These are phyloP conservation scores for Aspergillus bridgeri DNA, from an alignment of 495 filamentous ascomycete genomes.

Conservation along the genomic window DNA sequence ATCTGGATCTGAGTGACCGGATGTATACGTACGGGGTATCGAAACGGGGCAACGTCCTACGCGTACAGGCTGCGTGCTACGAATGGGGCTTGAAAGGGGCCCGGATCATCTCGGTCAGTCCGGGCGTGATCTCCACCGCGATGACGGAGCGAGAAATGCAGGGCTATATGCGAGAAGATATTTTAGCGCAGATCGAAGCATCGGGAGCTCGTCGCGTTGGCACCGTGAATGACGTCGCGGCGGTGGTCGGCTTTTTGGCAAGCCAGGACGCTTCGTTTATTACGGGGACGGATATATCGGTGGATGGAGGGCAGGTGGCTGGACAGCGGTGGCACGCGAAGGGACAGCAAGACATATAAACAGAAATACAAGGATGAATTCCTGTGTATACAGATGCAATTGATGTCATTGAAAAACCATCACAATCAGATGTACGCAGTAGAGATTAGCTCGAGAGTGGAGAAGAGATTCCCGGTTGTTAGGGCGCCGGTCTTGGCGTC, in stretches of 20 bases:
- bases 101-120: constrained; percentile 78
- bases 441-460: neutral
- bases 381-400: neutral
- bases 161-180: constrained; percentile 29
- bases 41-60: constrained; percentile 16
- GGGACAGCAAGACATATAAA: neutral
- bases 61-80: constrained; percentile 36
- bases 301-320: constrained; percentile 12
- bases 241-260: constrained; percentile 27
- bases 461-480: neutral
- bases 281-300: constrained; percentile 9
- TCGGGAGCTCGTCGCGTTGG: neutral
- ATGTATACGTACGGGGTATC: constrained; percentile 8
- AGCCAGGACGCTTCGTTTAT: constrained; percentile 12
- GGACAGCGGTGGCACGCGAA: neutral
- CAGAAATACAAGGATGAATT: no score
- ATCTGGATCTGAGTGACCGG: neutral
- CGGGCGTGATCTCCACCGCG: constrained; percentile 73
- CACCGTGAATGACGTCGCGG: constrained; percentile 49
- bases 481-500: neutral
- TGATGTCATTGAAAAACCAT: neutral
- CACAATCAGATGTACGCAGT: no score
- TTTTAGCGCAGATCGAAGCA: constrained; percentile 49
- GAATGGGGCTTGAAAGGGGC: constrained; percentile 72
- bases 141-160: constrained; percentile 44